Evolutionary conservation across 495 filamentous ascomycete species (phyloP), one percentile per base, ranked within the genome.

Genomic region (Neurospora sp.): DNA sequence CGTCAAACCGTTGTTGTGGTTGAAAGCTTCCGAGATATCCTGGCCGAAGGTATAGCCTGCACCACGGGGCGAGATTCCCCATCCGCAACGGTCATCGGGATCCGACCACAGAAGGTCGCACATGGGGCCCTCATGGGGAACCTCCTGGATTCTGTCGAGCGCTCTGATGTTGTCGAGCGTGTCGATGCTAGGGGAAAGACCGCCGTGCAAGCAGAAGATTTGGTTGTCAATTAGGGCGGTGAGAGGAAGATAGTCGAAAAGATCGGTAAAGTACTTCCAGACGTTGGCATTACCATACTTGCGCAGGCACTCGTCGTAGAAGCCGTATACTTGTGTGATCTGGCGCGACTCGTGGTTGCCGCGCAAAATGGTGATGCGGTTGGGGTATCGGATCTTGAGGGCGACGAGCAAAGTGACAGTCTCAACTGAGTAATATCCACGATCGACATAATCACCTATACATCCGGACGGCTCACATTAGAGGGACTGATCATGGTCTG

Each of bases 231-330:
- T 99, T 74, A 99, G 89, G 73, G 96, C 96, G 74, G 96, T 99
- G 80, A 99, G 91, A 75, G 96, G 96, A 48, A 99, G 93, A 84
- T 94, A 99, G 85, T 99, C 96, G 86, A 99, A 98, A 41, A 99
- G 90, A 81, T 99, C 96, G 77, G 96, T 98, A 83, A 98, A 99
- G 85, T 92, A 98, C 88, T 97, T 98, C 96, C 96, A 99, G 75
- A 99, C 96, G 80, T 98, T 98, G 74, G 96, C 96, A 80, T 97
- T 98, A 83, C 94, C 94, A 78, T 98, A 98, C 86, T 98, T 98
- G 78, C 94, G 91, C 70, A 98, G 88, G 80, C 94, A 98, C 80
- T 98, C 94, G 81, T 98, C 94, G 85, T 98, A 98, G 85, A 98
- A 98, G 69, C 94, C 94, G 79, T 98, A 98, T 61, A 98, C 94